Evolutionary conservation across 306 rosid species (phyloP).

Genomic region (Quillaja saponaria): DNA sequence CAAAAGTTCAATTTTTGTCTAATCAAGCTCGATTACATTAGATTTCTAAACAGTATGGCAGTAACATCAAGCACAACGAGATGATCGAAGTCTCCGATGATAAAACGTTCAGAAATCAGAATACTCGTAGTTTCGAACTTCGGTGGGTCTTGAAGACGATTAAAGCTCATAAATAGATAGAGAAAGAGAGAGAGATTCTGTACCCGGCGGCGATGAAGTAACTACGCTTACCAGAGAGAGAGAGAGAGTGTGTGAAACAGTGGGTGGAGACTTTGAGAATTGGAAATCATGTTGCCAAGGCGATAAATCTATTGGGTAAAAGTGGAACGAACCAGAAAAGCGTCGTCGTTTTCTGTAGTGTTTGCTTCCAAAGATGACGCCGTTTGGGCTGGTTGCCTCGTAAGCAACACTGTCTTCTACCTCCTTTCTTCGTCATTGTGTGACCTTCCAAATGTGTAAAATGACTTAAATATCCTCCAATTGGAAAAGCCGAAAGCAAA

Average conservation of each 20-base stretch:
- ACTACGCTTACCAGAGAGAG: too few species aligned
- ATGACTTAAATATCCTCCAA: not conserved
- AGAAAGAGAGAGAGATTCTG: not conserved
- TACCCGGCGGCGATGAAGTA: not conserved
- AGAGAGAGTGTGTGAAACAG: not conserved
- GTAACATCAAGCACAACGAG: not conserved
- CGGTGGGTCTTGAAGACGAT: not conserved
- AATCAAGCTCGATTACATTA: conserved; percentile 42
- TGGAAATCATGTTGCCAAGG: conserved; percentile 16
- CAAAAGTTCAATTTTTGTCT: conserved; percentile 18
- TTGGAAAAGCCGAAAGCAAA: not conserved
- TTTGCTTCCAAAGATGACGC: conserved; percentile 24
- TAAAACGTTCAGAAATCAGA: not conserved
- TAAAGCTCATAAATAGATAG: not conserved
- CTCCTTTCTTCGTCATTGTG: not conserved
- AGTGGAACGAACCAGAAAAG: not conserved
- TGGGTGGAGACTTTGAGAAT: conserved; percentile 32
- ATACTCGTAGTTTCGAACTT: not conserved
- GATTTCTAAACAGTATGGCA: conserved; percentile 24
- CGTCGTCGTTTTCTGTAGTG: conserved; percentile 32
- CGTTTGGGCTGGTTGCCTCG: conserved; percentile 18
- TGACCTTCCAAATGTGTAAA: not conserved
- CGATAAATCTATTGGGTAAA: not conserved
- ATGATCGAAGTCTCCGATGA: not conserved
- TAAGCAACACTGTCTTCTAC: conserved; percentile 36